phyloP scores from a whole-genome alignment of 192 early-diverging fungal species.

The Umbelopsis vinacea region DNA sequence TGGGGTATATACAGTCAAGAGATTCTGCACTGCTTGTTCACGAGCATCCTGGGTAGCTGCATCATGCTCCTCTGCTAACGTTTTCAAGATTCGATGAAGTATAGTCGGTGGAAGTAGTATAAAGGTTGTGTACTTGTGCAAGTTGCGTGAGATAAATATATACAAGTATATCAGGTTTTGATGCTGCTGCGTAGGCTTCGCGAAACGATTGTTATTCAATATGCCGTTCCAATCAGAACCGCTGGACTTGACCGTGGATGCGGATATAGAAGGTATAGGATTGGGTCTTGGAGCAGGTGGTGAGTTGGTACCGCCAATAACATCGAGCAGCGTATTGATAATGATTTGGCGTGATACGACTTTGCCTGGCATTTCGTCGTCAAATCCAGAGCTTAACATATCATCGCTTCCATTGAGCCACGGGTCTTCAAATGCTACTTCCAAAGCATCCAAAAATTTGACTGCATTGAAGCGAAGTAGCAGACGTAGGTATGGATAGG shows the following conservation, averaged over 20 bases:
- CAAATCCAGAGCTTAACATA: conserved; percentile 41
- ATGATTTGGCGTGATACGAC: conserved; percentile 63
- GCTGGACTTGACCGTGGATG: conserved; percentile 35
- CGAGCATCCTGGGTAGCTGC: conserved; percentile 53
- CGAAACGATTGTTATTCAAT: neutral
- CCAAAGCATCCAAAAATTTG: conserved; percentile 55
- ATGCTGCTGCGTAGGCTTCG: neutral
- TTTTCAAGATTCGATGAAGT: conserved; percentile 53
- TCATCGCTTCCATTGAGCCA: conserved; percentile 59
- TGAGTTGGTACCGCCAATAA: conserved; percentile 45
- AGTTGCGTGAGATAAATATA: conserved; percentile 59
- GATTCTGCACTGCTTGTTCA: conserved; percentile 55
- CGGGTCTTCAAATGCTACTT: conserved; percentile 62
- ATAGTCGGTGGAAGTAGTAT: conserved; percentile 57
- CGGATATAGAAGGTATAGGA: conserved; percentile 35
- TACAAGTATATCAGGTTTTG: conserved; percentile 45
- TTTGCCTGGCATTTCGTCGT: conserved; percentile 56
- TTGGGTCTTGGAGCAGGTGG: conserved; percentile 33
- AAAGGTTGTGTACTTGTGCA: conserved; percentile 60
- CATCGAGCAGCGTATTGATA: conserved; percentile 62
- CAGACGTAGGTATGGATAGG: conserved; percentile 62
- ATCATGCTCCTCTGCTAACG: conserved; percentile 51
- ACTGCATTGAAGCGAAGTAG: conserved; percentile 56
- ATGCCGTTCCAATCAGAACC: conserved; percentile 7
- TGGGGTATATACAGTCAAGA: conserved; percentile 58